phyloP scores from a whole-genome alignment of 2,329 filamentous ascomycete genomes.

The Plectosphaerella cucumerina region DNA sequence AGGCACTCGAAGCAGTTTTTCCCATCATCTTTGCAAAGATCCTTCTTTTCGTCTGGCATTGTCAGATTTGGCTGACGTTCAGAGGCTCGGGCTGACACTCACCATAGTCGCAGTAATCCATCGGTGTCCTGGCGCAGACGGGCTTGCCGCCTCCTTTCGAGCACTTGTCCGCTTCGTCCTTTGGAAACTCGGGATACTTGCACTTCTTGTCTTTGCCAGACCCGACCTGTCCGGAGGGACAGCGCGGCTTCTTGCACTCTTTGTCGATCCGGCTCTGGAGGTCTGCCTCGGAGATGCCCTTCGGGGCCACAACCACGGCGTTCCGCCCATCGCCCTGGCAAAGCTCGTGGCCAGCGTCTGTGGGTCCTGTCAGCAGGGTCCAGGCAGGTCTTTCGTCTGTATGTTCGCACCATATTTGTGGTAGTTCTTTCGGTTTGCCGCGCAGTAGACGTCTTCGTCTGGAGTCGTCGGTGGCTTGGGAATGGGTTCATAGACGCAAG shows the following conservation, averaged over 20 bases:
- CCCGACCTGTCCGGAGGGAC: not conserved
- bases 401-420: not conserved
- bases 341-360: not conserved
- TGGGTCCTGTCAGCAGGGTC: not conserved
- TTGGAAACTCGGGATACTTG: not conserved
- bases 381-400: no score
- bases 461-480: not conserved
- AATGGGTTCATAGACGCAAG: not conserved
- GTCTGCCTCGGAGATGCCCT: not conserved
- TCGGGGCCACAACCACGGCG: not conserved
- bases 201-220: not conserved
- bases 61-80: not conserved
- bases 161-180: not conserved
- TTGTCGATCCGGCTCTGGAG: not conserved
- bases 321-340: not conserved
- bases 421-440: not conserved
- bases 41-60: not conserved
- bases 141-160: not conserved
- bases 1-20: not conserved
- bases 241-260: constrained; percentile 2
- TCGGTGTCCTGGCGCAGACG: not conserved
- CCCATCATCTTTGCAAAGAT: not conserved
- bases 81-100: not conserved
- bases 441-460: not conserved
- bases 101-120: not conserved